Conservation (phyloP, 495 filamentous ascomycete genomes). For the Penicillium waksmanii region DNA sequence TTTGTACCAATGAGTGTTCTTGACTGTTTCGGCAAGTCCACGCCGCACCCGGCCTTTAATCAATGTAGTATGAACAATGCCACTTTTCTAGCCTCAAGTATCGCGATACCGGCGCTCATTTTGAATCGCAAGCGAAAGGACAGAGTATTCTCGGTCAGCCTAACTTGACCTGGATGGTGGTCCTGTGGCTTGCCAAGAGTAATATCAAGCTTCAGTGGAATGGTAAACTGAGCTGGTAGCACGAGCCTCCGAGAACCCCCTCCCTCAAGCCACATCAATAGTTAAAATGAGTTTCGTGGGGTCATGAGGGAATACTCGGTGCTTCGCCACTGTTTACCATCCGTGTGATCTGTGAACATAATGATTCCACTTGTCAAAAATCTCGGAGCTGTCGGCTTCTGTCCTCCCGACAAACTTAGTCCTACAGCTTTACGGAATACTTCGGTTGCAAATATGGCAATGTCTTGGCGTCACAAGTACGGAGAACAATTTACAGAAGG, state of each 20-base stretch:
- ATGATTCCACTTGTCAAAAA: slow-evolving; percentile 6
- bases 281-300: slow-evolving; percentile 8
- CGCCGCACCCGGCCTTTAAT: too few species aligned
- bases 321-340: background rate
- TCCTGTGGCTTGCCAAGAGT: too few species aligned
- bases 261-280: slow-evolving; percentile 6
- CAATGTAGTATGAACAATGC: too few species aligned
- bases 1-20: too few species aligned
- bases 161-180: too few species aligned
- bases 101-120: too few species aligned
- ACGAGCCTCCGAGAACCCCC: slow-evolving; percentile 5
- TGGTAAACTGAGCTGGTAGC: background rate
- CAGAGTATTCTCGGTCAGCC: too few species aligned
- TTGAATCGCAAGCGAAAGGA: too few species aligned
- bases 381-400: slow-evolving; percentile 2
- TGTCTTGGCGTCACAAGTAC: slow-evolving; percentile 13
- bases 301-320: background rate
- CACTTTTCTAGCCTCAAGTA: too few species aligned
- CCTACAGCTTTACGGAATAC: slow-evolving; percentile 10
- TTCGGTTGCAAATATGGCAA: slow-evolving; percentile 1
- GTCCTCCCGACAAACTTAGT: slow-evolving; percentile 9
- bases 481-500: slow-evolving; percentile 8
- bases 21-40: too few species aligned
- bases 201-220: too few species aligned
- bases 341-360: slow-evolving; percentile 3